phyloP scores from a whole-genome alignment of 345 rosid species.

The Eucalyptus tenuipes region DNA sequence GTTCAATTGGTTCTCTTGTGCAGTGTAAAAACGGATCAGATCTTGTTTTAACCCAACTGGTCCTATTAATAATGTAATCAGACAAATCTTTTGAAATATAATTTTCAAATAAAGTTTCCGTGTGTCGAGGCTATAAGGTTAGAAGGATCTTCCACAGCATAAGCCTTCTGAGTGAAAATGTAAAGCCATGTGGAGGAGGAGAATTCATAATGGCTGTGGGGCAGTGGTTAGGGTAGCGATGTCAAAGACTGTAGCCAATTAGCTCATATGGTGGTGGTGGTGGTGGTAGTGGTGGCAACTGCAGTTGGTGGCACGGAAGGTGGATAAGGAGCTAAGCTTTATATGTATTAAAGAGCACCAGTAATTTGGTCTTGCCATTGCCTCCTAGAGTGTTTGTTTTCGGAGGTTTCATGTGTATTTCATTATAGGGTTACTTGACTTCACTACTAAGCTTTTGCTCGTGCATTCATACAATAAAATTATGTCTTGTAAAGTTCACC shows the following conservation, averaged over 20 bases:
- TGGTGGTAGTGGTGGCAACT: not conserved
- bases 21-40: not conserved
- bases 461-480: not conserved
- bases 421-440: not conserved
- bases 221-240: not conserved
- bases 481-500: not conserved
- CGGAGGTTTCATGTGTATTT: not conserved
- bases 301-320: not conserved
- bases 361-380: not conserved
- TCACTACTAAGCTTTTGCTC: not conserved
- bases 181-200: not conserved
- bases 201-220: not conserved
- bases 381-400: not conserved
- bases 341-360: not conserved
- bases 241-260: not conserved
- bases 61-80: not conserved
- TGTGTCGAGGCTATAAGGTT: not conserved
- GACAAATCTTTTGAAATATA: not conserved
- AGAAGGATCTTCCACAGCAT: not conserved
- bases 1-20: not conserved
- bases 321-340: not conserved
- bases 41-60: not conserved
- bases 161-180: not conserved
- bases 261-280: not conserved
- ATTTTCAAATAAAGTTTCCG: not conserved